Conservation (phyloP, 768 basidiomycete genomes). For the Leccinum longicurvipes region DNA sequence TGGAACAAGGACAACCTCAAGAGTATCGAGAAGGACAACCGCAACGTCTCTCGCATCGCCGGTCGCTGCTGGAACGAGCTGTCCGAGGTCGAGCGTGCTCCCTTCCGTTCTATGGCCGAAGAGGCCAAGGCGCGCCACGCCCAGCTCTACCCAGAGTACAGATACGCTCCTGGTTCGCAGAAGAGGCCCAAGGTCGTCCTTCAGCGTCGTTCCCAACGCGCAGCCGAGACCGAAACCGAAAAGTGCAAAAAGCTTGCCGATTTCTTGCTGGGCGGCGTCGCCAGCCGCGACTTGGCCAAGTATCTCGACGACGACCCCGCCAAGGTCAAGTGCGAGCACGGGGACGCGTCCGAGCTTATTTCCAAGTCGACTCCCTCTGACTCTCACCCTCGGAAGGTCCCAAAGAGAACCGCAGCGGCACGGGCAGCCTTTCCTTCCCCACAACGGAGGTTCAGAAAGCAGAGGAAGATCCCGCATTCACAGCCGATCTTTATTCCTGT, state of each 20-base stretch:
- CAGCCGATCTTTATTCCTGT: not conserved
- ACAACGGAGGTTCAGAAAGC: constrained; percentile 9
- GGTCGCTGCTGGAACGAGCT: constrained; percentile 67
- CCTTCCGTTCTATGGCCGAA: constrained; percentile 47
- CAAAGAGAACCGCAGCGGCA: constrained; percentile 9
- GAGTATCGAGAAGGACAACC: constrained; percentile 62
- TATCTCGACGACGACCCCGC: constrained; percentile 13
- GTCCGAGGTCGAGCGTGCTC: constrained; percentile 40
- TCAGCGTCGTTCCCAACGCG: constrained; percentile 35
- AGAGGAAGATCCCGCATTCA: not conserved
- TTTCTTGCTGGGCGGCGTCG: constrained; percentile 33
- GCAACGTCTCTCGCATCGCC: constrained; percentile 67
- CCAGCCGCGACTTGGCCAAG: constrained; percentile 29
- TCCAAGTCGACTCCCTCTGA: not conserved
- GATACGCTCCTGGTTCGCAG: constrained; percentile 50
- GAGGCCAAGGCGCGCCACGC: constrained; percentile 47
- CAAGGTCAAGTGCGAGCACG: not conserved
- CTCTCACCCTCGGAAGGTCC: not conserved
- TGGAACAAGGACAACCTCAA: constrained; percentile 50
- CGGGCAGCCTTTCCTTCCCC: not conserved
- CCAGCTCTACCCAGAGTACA: constrained; percentile 54
- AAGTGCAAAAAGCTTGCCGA: constrained; percentile 39
- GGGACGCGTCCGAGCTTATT: not conserved
- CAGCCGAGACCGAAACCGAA: constrained; percentile 33
- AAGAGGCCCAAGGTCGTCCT: constrained; percentile 19